phyloP scores from a whole-genome alignment of 2,329 filamentous ascomycete species.

The Sodiomyces alkalinus region DNA sequence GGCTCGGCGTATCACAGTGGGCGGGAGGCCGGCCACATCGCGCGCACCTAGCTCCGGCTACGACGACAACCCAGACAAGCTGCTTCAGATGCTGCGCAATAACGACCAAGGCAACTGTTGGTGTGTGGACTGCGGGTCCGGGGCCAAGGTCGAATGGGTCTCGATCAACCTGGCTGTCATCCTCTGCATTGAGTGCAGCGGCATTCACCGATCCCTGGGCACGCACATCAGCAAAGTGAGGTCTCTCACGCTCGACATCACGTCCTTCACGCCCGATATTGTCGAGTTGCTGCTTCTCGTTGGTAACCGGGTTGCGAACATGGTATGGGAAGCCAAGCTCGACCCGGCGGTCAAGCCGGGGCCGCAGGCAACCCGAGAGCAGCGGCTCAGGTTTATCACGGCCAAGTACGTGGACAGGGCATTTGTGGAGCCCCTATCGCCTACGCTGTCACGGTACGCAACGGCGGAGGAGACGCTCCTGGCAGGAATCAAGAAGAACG shows the following conservation, averaged over 20 bases:
- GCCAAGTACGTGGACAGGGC: slow-evolving; percentile 79
- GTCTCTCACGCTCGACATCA: slow-evolving; percentile 87
- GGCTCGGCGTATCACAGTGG: slow-evolving; percentile 77
- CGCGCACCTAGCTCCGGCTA: slow-evolving; percentile 55
- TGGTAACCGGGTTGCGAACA: slow-evolving; percentile 89
- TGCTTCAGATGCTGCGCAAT: slow-evolving; percentile 76
- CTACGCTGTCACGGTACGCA: slow-evolving; percentile 58
- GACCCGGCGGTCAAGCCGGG: slow-evolving; percentile 60
- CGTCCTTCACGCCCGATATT: slow-evolving; percentile 92
- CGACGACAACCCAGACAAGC: slow-evolving; percentile 71
- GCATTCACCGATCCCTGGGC: slow-evolving; percentile 87
- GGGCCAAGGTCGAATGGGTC: slow-evolving; percentile 93
- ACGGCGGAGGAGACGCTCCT: slow-evolving; percentile 79
- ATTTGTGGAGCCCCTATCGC: slow-evolving; percentile 65
- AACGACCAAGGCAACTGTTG: slow-evolving; percentile 84
- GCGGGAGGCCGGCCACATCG: slow-evolving; percentile 62
- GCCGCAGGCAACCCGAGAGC: slow-evolving; percentile 69
- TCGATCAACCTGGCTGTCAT: slow-evolving; percentile 96
- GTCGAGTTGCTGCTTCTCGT: slow-evolving; percentile 84
- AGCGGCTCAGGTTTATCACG: slow-evolving; percentile 88
- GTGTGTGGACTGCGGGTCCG: slow-evolving; percentile 89
- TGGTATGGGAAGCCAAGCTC: slow-evolving; percentile 84
- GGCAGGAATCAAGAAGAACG: slow-evolving; percentile 89
- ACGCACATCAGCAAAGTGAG: slow-evolving; percentile 97
- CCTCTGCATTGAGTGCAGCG: slow-evolving; percentile 94